Percentiles rank a stretch among this genome's conserved stretches.
These are phyloP conservation scores for Helianthus tuberosus DNA, from an alignment of 129 eudicot species.

Conservation along the genomic window DNA sequence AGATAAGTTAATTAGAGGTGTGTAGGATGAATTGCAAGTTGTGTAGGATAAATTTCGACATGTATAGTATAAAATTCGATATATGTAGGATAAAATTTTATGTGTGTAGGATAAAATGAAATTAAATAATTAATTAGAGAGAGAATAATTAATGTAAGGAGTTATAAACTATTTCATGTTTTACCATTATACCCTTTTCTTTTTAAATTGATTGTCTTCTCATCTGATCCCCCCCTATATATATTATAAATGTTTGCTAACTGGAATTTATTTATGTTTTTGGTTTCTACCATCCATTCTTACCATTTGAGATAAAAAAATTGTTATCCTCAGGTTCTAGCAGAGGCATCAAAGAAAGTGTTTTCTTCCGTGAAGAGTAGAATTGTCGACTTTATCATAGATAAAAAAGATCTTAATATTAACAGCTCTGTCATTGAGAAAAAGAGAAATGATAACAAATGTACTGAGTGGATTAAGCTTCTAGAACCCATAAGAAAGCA, in stretches of 20 bases:
- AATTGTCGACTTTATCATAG: constrained; percentile 38
- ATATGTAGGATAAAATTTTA: no score
- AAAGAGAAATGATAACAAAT: constrained; percentile 33
- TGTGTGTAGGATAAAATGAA: no score
- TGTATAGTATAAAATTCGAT: no score
- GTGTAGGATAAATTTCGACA: no score
- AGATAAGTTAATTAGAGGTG: no score
- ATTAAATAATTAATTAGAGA: no score
- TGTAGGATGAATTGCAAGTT: no score
- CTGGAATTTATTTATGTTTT: background rate
- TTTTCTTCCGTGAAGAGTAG: constrained; percentile 59
- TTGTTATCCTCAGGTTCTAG: constrained; percentile 69
- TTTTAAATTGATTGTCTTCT: no score
- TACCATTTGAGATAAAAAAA: constrained; percentile 13
- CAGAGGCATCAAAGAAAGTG: constrained; percentile 72
- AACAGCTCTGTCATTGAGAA: constrained; percentile 31
- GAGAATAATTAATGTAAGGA: no score
- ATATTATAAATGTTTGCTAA: background rate
- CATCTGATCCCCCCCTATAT: no score
- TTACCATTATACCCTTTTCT: no score
- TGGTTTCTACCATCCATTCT: background rate
- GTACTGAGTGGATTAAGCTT: constrained; percentile 85
- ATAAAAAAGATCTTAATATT: constrained; percentile 48
- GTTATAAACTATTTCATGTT: no score
- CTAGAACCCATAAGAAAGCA: constrained; percentile 89